phyloP scores from a whole-genome alignment of 306 rosid genomes.

The Alnus rubra region DNA sequence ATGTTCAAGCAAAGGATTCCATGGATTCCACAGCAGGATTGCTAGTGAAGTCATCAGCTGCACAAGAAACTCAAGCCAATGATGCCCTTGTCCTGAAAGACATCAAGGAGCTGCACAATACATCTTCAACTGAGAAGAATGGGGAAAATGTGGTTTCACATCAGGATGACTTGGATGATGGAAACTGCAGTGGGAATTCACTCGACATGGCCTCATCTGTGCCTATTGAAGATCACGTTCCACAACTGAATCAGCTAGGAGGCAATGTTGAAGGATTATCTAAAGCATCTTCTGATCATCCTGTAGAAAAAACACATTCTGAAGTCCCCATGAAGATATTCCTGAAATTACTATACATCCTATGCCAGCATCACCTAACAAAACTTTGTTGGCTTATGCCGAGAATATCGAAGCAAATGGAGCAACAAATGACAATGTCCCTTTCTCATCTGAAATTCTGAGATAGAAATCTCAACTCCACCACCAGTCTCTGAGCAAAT shows the following conservation, averaged over 20 bases:
- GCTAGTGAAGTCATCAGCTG: constrained; percentile 34
- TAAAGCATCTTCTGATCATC: constrained; percentile 42
- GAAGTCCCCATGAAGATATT: constrained; percentile 20
- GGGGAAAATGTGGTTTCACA: constrained; percentile 28
- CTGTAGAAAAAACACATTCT: constrained; percentile 44
- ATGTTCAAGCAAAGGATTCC: constrained; percentile 39
- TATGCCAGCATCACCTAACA: constrained; percentile 42
- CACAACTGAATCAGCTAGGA: constrained; percentile 26
- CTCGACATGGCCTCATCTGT: constrained; percentile 19
- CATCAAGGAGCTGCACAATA: constrained; percentile 36
- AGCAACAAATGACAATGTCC: constrained; percentile 34
- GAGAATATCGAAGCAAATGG: constrained; percentile 39
- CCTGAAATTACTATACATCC: constrained; percentile 39
- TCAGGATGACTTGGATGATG: constrained; percentile 28
- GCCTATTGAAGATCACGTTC: constrained; percentile 30
- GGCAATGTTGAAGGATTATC: constrained; percentile 30
- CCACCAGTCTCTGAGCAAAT: constrained; percentile 50
- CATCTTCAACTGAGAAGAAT: constrained; percentile 40
- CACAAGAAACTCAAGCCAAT: constrained; percentile 35
- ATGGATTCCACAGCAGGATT: constrained; percentile 35
- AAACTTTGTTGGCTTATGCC: constrained; percentile 30
- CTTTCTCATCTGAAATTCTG: constrained; percentile 42
- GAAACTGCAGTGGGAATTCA: constrained; percentile 27
- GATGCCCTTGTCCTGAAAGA: constrained; percentile 36
- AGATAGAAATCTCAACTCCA: constrained; percentile 62